These are phyloP conservation scores for Pisolithus sp. DNA, from an alignment of 768 basidiomycete species.

Conservation along the genomic window DNA sequence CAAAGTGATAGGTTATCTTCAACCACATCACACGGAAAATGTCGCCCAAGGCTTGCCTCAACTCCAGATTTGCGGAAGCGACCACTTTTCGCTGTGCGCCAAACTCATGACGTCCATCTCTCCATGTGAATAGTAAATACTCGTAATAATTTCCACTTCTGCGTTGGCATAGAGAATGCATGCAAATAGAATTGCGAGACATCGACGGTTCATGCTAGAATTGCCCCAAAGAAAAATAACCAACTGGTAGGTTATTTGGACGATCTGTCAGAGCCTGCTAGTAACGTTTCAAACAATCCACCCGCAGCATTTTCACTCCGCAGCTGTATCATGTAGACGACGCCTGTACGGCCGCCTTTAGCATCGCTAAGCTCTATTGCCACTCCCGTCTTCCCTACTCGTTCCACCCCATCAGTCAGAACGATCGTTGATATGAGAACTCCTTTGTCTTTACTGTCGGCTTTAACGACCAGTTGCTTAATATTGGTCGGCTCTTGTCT, in stretches of 20 bases:
- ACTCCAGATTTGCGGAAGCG: slow-evolving; percentile 73
- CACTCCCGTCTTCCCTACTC: slow-evolving; percentile 97
- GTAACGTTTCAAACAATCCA: slow-evolving; percentile 78
- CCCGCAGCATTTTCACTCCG: slow-evolving; percentile 83
- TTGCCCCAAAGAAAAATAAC: background rate
- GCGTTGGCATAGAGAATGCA: background rate
- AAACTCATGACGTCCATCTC: slow-evolving; percentile 37
- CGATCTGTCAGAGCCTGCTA: slow-evolving; percentile 80
- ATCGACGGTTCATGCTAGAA: background rate
- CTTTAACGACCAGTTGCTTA: slow-evolving; percentile 94
- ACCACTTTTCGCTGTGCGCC: slow-evolving; percentile 76
- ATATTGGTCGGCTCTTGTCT: slow-evolving; percentile 77
- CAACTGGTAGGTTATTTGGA: slow-evolving; percentile 8
- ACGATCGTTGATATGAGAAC: slow-evolving; percentile 94
- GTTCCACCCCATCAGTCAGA: slow-evolving; percentile 90
- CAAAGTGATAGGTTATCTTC: slow-evolving; percentile 48
- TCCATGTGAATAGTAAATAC: slow-evolving; percentile 1
- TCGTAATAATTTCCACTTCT: no score
- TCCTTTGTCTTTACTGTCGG: slow-evolving; percentile 67
- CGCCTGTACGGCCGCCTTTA: slow-evolving; percentile 82
- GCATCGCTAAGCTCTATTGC: slow-evolving; percentile 90
- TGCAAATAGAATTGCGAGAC: background rate
- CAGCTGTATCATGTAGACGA: slow-evolving; percentile 96
- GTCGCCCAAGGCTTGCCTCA: slow-evolving; percentile 75
- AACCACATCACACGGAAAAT: slow-evolving; percentile 51